Evolutionary conservation across 164 flowering plant genomes (phyloP).

Genomic region (Dillenia turbinata): DNA sequence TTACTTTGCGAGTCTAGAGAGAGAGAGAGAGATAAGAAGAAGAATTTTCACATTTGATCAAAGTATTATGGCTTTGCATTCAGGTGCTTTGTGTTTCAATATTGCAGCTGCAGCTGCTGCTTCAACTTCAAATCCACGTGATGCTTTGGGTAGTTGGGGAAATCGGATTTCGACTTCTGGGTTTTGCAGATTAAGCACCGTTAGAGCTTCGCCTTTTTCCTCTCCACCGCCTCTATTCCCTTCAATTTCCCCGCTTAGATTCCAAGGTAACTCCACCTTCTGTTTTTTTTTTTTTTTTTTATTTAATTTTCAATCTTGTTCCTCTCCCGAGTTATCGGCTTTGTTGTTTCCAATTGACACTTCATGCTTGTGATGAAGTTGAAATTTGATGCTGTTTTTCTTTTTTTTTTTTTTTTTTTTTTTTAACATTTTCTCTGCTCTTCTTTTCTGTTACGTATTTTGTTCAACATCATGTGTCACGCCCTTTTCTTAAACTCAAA

Average conservation of each 20-base stretch:
- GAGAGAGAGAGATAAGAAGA: no score
- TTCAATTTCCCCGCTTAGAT: conserved; percentile 9
- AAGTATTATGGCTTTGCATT: conserved; percentile 28
- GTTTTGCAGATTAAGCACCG: neutral
- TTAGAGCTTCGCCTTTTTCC: conserved; percentile 16
- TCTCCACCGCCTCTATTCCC: conserved; percentile 4
- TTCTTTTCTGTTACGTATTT: no score
- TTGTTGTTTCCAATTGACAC: no score
- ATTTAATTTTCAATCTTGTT: neutral
- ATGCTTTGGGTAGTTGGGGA: conserved; percentile 3
- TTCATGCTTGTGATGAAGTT: neutral
- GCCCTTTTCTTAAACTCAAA: no score
- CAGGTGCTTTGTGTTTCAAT: conserved; percentile 19
- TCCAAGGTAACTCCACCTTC: conserved; percentile 22
- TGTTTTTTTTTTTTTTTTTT: no score
- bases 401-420: no score
- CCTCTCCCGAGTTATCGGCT: neutral
- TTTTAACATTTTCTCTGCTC: no score
- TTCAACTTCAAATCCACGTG: conserved; percentile 2
- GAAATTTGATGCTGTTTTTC: neutral
- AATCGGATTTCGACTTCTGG: neutral
- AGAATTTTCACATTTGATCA: no score
- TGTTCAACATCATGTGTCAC: no score
- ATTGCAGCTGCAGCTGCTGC: neutral
- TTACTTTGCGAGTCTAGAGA: no score